Evolutionary conservation across 306 rosid genomes (phyloP).

Genomic region (Rosa chinensis): DNA sequence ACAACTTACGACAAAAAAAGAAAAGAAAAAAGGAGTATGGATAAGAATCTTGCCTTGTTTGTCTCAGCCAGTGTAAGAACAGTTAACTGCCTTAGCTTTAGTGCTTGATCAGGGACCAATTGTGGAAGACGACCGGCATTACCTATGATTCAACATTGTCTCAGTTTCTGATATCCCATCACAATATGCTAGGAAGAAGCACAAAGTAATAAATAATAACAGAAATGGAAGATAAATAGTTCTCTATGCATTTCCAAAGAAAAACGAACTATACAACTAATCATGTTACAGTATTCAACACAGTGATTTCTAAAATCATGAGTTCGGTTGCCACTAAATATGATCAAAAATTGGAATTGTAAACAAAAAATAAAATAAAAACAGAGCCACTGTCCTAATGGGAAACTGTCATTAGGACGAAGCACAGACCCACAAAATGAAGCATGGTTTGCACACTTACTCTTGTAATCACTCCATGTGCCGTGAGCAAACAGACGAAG

Average conservation of each 20-base stretch:
- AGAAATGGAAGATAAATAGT: background rate
- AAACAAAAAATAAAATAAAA: background rate
- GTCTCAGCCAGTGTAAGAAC: constrained; percentile 95
- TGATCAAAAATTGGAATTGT: background rate
- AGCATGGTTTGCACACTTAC: constrained; percentile 43
- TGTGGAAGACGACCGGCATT: constrained; percentile 59
- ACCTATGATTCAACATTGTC: constrained; percentile 39
- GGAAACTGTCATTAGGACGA: background rate
- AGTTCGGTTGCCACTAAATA: background rate
- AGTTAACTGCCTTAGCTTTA: constrained; percentile 94
- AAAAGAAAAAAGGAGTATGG: background rate
- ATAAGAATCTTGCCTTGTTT: constrained; percentile 55
- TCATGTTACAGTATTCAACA: background rate
- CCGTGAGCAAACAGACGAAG: constrained; percentile 90
- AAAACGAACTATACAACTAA: background rate
- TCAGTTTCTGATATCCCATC: constrained; percentile 14
- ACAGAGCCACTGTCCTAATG: background rate
- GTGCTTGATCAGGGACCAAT: constrained; percentile 71
- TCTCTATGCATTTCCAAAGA: background rate
- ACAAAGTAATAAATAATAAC: background rate
- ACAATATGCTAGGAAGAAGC: background rate
- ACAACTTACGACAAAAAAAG: background rate
- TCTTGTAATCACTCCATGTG: constrained; percentile 89
- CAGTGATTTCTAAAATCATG: background rate
- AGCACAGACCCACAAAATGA: background rate